Evolutionary conservation across 331 rosid species (phyloP), one percentile per base, ranked within the genome.

Genomic region (Telfairia occidentalis): DNA sequence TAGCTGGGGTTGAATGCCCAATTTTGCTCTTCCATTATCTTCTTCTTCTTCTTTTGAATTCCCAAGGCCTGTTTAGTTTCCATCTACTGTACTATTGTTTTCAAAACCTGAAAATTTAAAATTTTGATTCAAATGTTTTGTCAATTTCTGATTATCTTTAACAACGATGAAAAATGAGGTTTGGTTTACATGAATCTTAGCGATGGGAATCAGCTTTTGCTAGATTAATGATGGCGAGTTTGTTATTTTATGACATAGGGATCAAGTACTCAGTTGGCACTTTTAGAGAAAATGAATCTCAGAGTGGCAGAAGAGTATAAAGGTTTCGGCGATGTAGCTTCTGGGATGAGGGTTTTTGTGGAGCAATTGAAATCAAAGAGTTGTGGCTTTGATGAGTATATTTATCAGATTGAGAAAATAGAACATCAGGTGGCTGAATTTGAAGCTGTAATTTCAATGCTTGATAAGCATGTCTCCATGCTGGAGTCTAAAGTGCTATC

Each of bases 401-500:
- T 79, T 34, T 81, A 82, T 75, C 90, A 94, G 77, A 91, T 94
- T 73, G 95, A 88, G 49, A 86, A 80, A 5, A 86, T 93, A 13
- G 96, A 93, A 69, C 85, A 81, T 45, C 98, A 88, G 76, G 95
- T 94, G 35, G 87, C 91, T 53, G 98, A 94, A 63, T 94, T 89
- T 73, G 98, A 94, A 82, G 97, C 85, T 72, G 87, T 85, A 48
- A 81, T 93, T 61, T 89, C 97, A 4, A 66, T 93, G 93, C 95
- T 93, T 18, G 98, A 93, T 78, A 81, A 83, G 50, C 76, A 91
- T 74, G 89, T 85, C 42, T 64, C 87, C 43, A 80, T 78, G 85
- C 77, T 93, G 64, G 96, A 93, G 71, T 85, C 96, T 7, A 91
- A 61, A 84, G 87, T 89, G 43, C 82, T 78, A 42, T 84, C 91